These are phyloP conservation scores for Serendipita indica DNA, from an alignment of 768 basidiomycete genomes.

Conservation along the genomic window DNA sequence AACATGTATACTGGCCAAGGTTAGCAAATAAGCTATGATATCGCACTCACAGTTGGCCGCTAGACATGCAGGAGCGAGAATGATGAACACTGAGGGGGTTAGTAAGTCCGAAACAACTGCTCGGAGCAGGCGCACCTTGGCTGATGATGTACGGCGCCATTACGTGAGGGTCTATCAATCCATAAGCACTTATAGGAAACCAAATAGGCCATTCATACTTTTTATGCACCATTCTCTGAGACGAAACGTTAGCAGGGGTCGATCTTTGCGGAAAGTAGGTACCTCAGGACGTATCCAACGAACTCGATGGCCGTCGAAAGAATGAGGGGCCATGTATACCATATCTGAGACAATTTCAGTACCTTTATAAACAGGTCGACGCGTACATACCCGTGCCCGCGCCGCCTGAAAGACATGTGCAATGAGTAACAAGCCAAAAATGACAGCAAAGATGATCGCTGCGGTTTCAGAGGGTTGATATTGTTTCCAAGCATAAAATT, in stretches of 20 bases:
- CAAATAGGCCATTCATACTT: background rate
- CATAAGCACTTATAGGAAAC: background rate
- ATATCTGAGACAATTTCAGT: slow-evolving; percentile 3
- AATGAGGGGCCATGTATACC: slow-evolving; percentile 5
- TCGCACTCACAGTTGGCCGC: slow-evolving; percentile 1
- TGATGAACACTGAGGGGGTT: background rate
- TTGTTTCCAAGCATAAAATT: background rate
- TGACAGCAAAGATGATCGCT: background rate
- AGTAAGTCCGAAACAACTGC: background rate
- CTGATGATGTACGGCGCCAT: background rate
- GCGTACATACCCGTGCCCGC: background rate
- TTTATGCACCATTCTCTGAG: background rate
- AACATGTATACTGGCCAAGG: background rate
- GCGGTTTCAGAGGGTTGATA: background rate
- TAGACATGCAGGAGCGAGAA: background rate
- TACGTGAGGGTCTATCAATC: background rate
- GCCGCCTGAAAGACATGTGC: background rate
- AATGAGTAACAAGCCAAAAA: background rate
- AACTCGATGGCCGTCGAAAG: background rate
- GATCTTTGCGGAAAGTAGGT: background rate
- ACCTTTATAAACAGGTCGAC: background rate
- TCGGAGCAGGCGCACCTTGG: background rate
- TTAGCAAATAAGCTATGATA: background rate
- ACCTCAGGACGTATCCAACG: slow-evolving; percentile 3
- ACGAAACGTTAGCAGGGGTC: background rate